Conservation (phyloP, 208 protist species). For the Trypanosoma scelopori region DNA sequence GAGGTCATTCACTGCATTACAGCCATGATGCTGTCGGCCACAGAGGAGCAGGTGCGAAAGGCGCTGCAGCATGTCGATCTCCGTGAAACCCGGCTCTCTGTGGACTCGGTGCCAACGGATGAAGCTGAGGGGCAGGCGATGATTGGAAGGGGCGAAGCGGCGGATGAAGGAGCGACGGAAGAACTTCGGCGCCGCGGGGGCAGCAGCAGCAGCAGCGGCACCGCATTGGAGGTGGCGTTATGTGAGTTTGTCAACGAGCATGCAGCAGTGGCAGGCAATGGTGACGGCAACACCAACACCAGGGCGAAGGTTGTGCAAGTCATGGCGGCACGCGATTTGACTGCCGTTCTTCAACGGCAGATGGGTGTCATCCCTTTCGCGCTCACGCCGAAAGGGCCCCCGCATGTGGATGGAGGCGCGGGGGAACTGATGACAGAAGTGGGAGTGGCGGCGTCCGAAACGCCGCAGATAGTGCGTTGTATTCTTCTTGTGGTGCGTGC, state of each 20-base stretch:
- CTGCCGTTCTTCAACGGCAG: slow-evolving; percentile 6
- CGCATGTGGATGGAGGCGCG: neutral
- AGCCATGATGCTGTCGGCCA: slow-evolving; percentile 50
- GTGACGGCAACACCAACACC: no score
- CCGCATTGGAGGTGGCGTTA: slow-evolving; percentile 8
- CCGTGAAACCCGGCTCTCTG: neutral
- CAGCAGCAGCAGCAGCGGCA: neutral
- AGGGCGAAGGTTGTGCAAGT: neutral
- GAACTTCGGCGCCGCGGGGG: neutral
- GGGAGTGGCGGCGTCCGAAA: neutral
- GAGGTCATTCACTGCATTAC: slow-evolving; percentile 63
- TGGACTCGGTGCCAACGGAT: neutral
- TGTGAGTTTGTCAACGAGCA: slow-evolving; percentile 16
- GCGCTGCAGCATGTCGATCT: slow-evolving; percentile 29
- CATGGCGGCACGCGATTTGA: slow-evolving; percentile 13
- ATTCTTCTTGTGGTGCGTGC: slow-evolving; percentile 16
- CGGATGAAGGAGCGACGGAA: no score
- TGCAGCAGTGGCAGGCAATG: neutral
- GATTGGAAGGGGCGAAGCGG: neutral
- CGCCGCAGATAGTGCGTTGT: slow-evolving; percentile 6
- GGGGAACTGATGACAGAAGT: neutral
- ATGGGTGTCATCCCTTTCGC: neutral
- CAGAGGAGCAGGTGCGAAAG: slow-evolving; percentile 47
- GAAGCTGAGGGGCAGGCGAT: neutral
- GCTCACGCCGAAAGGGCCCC: neutral